Evolutionary conservation across 495 filamentous ascomycete species (phyloP).

Genomic region (Thermochaetoides thermophila): DNA sequence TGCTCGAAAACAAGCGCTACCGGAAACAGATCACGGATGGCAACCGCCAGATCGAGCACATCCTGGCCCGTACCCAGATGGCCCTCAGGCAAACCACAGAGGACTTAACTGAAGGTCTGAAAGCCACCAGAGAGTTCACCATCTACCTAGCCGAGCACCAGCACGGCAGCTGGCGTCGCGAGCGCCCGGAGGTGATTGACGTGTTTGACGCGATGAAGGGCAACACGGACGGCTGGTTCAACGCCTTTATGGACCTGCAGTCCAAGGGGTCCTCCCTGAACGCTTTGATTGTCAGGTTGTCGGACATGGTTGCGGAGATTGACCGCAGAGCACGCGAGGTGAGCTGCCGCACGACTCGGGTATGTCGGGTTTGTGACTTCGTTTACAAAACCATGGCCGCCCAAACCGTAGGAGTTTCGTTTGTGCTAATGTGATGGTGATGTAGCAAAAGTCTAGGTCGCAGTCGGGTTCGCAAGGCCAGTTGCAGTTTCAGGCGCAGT

Average conservation of each 20-base stretch:
- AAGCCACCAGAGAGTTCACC: conserved; percentile 60
- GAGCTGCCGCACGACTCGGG: conserved; percentile 43
- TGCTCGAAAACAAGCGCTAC: conserved; percentile 74
- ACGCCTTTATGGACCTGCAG: conserved; percentile 55
- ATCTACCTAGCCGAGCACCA: conserved; percentile 54
- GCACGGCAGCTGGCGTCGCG: conserved; percentile 39
- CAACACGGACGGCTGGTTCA: conserved; percentile 76
- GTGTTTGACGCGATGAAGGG: conserved; percentile 71
- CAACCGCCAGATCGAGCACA: conserved; percentile 83
- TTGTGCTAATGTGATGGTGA: no score
- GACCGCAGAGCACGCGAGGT: conserved; percentile 59
- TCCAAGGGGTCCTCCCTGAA: conserved; percentile 46
- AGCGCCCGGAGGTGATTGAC: conserved; percentile 37
- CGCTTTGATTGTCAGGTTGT: conserved; percentile 46
- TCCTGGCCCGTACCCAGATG: conserved; percentile 58
- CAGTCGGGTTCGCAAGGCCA: neutral
- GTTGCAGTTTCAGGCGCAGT: neutral
- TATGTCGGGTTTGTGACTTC: conserved; percentile 9
- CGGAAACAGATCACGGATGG: conserved; percentile 67
- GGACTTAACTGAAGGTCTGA: conserved; percentile 65
- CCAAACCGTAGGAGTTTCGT: no score
- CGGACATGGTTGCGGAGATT: conserved; percentile 58
- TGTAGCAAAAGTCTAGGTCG: neutral
- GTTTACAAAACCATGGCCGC: no score
- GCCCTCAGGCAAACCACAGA: conserved; percentile 60